Evolutionary conservation across 2,329 filamentous ascomycete species (phyloP).

Genomic region (Piedraia hortae): DNA sequence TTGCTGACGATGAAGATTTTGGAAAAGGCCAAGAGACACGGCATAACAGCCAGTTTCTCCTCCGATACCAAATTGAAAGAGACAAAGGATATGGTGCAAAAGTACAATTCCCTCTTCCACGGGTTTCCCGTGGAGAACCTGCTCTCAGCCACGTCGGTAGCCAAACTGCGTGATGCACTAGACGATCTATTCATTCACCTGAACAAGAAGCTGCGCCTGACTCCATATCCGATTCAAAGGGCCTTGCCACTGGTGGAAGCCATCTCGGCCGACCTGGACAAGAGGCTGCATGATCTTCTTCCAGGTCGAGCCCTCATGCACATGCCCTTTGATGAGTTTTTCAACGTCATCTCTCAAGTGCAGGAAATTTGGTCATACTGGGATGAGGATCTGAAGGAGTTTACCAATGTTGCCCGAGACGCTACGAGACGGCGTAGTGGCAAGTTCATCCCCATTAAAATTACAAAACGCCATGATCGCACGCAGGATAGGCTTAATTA

Average conservation of each 20-base stretch:
- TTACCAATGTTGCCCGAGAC: constrained; percentile 89
- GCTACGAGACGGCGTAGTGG: constrained; percentile 81
- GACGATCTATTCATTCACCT: constrained; percentile 76
- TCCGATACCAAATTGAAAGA: constrained; percentile 92
- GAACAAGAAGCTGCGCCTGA: constrained; percentile 94
- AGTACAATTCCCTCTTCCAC: constrained; percentile 96
- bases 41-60: constrained; percentile 87
- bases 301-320: constrained; percentile 74
- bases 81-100: constrained; percentile 83
- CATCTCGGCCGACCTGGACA: constrained; percentile 78
- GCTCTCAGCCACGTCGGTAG: constrained; percentile 65
- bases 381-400: constrained; percentile 93
- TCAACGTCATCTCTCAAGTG: constrained; percentile 54
- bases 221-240: constrained; percentile 76
- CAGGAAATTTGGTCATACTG: constrained; percentile 72
- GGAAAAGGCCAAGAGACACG: constrained; percentile 90
- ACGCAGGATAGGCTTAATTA: constrained; percentile 81
- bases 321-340: constrained; percentile 75
- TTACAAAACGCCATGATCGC: constrained; percentile 60
- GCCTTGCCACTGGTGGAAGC: constrained; percentile 87
- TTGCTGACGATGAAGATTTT: constrained; percentile 77
- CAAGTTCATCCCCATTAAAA: constrained; percentile 97
- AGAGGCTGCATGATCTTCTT: constrained; percentile 59
- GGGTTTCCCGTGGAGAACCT: constrained; percentile 93
- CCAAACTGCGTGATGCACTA: constrained; percentile 72